phyloP scores from a whole-genome alignment of 306 rosid genomes.

The Cucumis cinereus region DNA sequence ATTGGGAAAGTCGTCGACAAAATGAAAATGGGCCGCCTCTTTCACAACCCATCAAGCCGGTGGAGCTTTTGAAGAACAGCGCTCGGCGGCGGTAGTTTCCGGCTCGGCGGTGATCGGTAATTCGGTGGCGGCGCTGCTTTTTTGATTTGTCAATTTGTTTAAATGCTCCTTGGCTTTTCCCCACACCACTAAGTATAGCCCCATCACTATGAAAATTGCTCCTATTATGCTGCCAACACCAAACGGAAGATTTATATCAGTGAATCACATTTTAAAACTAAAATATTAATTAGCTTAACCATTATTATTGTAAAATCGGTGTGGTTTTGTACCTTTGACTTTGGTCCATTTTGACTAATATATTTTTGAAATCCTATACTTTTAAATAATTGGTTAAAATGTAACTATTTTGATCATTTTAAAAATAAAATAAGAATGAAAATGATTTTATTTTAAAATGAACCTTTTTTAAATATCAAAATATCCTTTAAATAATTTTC shows the following conservation, averaged over 20 bases:
- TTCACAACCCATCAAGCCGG: background rate
- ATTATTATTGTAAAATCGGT: too few relatives aligned
- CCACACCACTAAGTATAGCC: slow-evolving; percentile 95
- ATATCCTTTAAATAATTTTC: too few relatives aligned
- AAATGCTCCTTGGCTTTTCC: slow-evolving; percentile 67
- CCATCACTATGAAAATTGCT: slow-evolving; percentile 64
- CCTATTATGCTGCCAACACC: slow-evolving; percentile 46
- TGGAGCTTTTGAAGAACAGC: slow-evolving; percentile 10
- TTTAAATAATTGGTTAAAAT: too few relatives aligned
- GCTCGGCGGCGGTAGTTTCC: slow-evolving; percentile 13
- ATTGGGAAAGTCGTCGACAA: background rate
- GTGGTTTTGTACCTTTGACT: too few relatives aligned
- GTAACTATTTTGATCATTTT: too few relatives aligned
- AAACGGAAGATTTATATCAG: background rate
- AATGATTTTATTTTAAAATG: too few relatives aligned
- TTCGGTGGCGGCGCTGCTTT: slow-evolving; percentile 22
- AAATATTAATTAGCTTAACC: too few relatives aligned
- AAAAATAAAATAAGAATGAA: too few relatives aligned
- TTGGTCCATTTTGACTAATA: too few relatives aligned
- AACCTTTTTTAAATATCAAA: too few relatives aligned
- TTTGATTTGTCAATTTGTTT: slow-evolving; percentile 9
- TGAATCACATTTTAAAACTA: too few relatives aligned
- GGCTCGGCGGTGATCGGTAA: slow-evolving; percentile 40
- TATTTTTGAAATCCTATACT: too few relatives aligned
- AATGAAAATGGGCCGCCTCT: background rate